These are phyloP conservation scores for Protomyces inouyei DNA, from an alignment of 1,139 yeast genomes.

Conservation along the genomic window DNA sequence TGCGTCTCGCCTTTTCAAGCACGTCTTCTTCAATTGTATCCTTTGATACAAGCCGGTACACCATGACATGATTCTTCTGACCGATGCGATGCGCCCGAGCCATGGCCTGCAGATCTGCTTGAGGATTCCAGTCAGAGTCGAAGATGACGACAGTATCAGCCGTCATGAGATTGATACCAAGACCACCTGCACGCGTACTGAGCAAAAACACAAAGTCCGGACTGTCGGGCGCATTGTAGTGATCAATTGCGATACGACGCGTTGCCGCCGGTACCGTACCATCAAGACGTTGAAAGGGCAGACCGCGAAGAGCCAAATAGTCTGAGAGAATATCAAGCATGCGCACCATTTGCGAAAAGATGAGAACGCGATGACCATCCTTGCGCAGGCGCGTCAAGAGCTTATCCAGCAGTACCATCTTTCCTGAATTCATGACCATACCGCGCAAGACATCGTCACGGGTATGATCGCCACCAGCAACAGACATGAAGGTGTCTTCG, in stretches of 20 bases:
- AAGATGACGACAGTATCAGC: conserved; percentile 97
- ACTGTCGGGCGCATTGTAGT: conserved; percentile 89
- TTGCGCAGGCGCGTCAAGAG: conserved; percentile 72
- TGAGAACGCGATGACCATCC: conserved; percentile 93
- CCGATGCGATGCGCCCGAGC: conserved; percentile 99
- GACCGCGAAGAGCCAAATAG: conserved; percentile 83
- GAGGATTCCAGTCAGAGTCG: conserved; percentile 99
- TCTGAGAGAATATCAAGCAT: conserved; percentile 94
- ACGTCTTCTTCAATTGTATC: conserved; percentile 98
- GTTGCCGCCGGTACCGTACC: conserved; percentile 96
- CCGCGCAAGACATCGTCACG: conserved; percentile 84
- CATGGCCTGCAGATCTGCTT: conserved; percentile 98
- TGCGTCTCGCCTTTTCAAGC: conserved; percentile 90
- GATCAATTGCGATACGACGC: conserved; percentile 91
- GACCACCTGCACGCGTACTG: conserved; percentile 97
- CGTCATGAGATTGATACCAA: conserved; percentile 96
- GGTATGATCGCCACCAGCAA: conserved; percentile 52
- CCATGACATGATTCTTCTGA: conserved; percentile 89
- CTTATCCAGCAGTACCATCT: conserved; percentile 92
- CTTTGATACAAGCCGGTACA: conserved; percentile 90
- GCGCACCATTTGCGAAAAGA: conserved; percentile 92
- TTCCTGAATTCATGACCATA: conserved; percentile 94
- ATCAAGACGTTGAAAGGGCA: conserved; percentile 84
- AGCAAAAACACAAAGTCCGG: conserved; percentile 86
- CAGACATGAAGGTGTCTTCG: conserved; percentile 66